These are phyloP conservation scores for Vinca minor DNA, from an alignment of 257 asterid genomes.

Conservation along the genomic window DNA sequence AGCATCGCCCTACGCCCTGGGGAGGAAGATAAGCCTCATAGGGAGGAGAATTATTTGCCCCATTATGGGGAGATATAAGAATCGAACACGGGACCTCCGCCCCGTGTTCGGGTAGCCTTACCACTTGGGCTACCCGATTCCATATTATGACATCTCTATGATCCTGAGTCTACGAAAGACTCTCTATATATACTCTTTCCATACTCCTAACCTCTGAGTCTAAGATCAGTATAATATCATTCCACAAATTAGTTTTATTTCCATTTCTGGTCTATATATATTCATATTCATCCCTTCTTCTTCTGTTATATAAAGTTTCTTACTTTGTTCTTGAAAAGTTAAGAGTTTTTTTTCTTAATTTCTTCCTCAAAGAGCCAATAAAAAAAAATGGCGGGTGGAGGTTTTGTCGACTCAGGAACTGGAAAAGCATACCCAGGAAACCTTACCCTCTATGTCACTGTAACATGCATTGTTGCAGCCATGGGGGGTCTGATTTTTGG, in stretches of 20 bases:
- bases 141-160: too few relatives aligned
- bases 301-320: background rate
- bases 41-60: too few relatives aligned
- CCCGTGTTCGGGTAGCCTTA: too few relatives aligned
- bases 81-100: too few relatives aligned
- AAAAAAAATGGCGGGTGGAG: constrained; percentile 74
- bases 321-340: background rate
- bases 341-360: too few relatives aligned
- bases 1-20: too few relatives aligned
- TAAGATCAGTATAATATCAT: background rate
- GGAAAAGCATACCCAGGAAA: constrained; percentile 67
- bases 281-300: too few relatives aligned
- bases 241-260: background rate
- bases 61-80: too few relatives aligned
- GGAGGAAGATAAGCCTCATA: too few relatives aligned
- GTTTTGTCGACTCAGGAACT: constrained; percentile 39
- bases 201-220: background rate
- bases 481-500: constrained; percentile 94
- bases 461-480: constrained; percentile 79
- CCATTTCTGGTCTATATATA: too few relatives aligned
- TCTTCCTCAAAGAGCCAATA: too few relatives aligned
- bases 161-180: constrained; percentile 7
- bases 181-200: constrained; percentile 26
- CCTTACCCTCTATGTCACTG: constrained; percentile 52
- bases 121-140: too few relatives aligned